phyloP scores from a whole-genome alignment of 345 rosid genomes.

The Passiflora organensis region DNA sequence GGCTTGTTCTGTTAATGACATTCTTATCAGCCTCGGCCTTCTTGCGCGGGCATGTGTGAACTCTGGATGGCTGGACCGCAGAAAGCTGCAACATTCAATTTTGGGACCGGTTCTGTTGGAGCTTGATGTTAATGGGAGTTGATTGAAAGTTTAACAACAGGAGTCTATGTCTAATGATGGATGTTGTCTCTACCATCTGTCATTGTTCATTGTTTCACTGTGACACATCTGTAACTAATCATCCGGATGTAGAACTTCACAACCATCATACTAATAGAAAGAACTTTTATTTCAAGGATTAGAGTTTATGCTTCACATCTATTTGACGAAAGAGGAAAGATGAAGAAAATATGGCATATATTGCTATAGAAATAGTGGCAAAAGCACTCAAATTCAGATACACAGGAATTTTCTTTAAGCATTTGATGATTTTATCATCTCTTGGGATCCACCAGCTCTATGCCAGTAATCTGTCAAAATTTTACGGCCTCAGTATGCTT shows the following conservation, averaged over 20 bases:
- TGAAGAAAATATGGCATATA: no score
- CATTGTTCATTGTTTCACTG: background rate
- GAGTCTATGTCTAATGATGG: conserved; percentile 1
- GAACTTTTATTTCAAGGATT: background rate
- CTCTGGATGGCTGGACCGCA: background rate
- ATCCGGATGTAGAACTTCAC: no score
- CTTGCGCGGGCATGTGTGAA: conserved; percentile 22
- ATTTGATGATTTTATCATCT: no score
- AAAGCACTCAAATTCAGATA: no score
- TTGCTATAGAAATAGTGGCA: no score
- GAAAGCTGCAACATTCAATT: background rate
- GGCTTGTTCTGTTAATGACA: conserved; percentile 19
- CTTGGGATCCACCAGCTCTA: no score
- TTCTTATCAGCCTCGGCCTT: conserved; percentile 37
- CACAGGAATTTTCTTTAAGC: no score
- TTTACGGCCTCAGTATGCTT: background rate
- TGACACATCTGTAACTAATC: background rate
- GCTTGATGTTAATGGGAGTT: background rate
- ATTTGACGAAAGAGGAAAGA: no score
- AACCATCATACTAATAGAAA: background rate
- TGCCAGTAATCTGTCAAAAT: no score
- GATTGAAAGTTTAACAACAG: background rate
- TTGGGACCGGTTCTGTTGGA: conserved; percentile 14
- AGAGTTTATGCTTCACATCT: background rate
- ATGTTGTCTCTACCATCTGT: background rate